phyloP scores from a whole-genome alignment of 2,329 filamentous ascomycete species.

The Fusarium mexicanum region DNA sequence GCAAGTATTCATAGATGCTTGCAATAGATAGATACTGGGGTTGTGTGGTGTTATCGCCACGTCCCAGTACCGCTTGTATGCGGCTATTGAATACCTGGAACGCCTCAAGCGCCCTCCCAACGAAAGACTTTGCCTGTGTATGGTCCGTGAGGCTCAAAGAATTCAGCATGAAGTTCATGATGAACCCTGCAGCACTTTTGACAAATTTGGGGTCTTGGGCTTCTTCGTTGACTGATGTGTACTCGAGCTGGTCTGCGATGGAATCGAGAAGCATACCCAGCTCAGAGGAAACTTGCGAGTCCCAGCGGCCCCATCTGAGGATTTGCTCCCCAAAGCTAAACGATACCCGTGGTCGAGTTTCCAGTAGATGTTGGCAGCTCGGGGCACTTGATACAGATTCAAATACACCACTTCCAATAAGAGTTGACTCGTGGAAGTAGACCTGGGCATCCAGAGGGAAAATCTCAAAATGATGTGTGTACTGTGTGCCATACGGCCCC shows the following conservation, averaged over 20 bases:
- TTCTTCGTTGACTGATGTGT: not conserved
- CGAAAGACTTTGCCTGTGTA: constrained; percentile 53
- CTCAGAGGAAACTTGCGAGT: constrained; percentile 68
- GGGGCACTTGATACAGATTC: constrained; percentile 49
- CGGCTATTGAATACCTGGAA: constrained; percentile 53
- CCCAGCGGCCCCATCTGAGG: constrained; percentile 66
- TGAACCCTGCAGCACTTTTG: constrained; percentile 53
- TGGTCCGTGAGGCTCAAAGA: constrained; percentile 53
- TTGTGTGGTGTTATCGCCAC: not conserved
- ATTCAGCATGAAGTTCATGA: constrained; percentile 59
- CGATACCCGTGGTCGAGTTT: constrained; percentile 47
- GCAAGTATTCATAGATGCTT: constrained; percentile 44
- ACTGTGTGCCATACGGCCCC: constrained; percentile 68
- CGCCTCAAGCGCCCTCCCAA: constrained; percentile 55
- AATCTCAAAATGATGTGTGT: constrained; percentile 70
- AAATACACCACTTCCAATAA: constrained; percentile 65
- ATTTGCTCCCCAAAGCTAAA: constrained; percentile 60
- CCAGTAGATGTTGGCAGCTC: constrained; percentile 43
- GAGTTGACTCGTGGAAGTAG: constrained; percentile 68
- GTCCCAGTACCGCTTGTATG: constrained; percentile 28
- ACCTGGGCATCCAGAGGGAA: constrained; percentile 65
- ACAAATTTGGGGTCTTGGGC: constrained; percentile 25
- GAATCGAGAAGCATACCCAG: constrained; percentile 70
- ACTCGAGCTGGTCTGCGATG: constrained; percentile 59
- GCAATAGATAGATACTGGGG: constrained; percentile 23